phyloP scores from a whole-genome alignment of 116 monocot genomes.

The Zostera marina region DNA sequence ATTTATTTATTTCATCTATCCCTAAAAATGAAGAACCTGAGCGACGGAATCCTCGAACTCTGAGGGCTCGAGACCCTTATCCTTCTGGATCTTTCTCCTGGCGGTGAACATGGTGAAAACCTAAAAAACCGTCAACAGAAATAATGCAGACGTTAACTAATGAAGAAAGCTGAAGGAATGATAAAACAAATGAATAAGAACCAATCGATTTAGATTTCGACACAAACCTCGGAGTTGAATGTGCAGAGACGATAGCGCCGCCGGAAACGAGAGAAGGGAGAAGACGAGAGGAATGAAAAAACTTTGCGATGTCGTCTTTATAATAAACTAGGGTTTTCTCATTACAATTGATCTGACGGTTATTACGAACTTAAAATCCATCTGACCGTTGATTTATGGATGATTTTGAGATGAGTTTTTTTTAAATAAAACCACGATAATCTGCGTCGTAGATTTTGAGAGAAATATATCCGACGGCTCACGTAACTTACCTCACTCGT shows the following conservation, averaged over 20 bases:
- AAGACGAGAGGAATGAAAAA: background rate
- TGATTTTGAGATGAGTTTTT: no score
- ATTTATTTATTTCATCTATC: no score
- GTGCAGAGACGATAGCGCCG: background rate
- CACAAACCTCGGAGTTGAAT: no score
- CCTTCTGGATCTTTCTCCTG: constrained; percentile 79
- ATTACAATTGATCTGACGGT: background rate
- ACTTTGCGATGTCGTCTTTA: background rate
- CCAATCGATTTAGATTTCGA: no score
- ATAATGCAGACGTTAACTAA: no score
- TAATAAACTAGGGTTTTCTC: background rate
- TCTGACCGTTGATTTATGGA: background rate
- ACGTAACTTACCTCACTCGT: background rate
- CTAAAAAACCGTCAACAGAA: no score
- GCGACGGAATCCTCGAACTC: constrained; percentile 80
- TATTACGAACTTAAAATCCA: background rate
- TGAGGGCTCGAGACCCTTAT: constrained; percentile 54
- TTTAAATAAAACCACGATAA: no score
- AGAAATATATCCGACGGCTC: background rate
- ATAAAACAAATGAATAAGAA: no score
- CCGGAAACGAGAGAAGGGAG: background rate
- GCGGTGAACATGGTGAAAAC: constrained; percentile 56
- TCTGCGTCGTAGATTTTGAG: no score
- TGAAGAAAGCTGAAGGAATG: no score
- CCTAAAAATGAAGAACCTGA: constrained; percentile 37